phyloP scores from a whole-genome alignment of 1,139 yeast genomes.

The Blastobotrys elegans region DNA sequence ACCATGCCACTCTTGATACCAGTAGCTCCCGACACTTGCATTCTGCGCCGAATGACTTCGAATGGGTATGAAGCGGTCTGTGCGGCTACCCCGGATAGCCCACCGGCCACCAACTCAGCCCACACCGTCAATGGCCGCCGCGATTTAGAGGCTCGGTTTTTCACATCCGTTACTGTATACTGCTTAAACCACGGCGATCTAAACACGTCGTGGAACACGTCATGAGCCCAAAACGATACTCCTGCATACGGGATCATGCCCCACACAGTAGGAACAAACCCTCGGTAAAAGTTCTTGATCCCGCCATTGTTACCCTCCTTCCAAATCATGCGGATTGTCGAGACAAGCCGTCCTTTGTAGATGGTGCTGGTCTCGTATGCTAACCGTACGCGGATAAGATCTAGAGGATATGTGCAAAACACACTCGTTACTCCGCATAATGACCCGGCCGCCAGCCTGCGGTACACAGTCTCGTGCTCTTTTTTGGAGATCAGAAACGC shows the following conservation, averaged over 20 bases:
- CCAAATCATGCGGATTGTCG: conserved; percentile 54
- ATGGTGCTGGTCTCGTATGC: conserved; percentile 65
- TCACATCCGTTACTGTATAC: conserved; percentile 14
- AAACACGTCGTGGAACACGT: conserved; percentile 78
- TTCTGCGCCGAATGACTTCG: conserved; percentile 87
- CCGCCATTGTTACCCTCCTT: conserved; percentile 41
- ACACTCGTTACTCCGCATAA: conserved; percentile 81
- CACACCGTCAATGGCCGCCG: conserved; percentile 62
- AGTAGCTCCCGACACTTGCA: conserved; percentile 90
- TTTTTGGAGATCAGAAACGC: conserved; percentile 70
- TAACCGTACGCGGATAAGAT: conserved; percentile 80
- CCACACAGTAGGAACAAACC: conserved; percentile 86
- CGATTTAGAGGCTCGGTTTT: conserved; percentile 25
- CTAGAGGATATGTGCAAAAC: conserved; percentile 87
- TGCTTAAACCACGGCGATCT: conserved; percentile 47
- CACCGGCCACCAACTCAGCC: conserved; percentile 95
- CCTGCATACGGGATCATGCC: conserved; percentile 99
- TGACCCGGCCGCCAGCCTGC: conserved; percentile 86
- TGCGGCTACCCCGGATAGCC: conserved; percentile 87
- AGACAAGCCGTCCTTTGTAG: conserved; percentile 38
- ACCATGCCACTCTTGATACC: conserved; percentile 33
- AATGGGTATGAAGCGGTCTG: conserved; percentile 98
- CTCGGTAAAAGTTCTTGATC: conserved; percentile 66
- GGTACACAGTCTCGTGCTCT: conserved; percentile 66
- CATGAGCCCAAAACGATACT: conserved; percentile 92